phyloP scores from a whole-genome alignment of 805 yeast genomes.

The Cyberlindnera nakhonratchasimensis region DNA sequence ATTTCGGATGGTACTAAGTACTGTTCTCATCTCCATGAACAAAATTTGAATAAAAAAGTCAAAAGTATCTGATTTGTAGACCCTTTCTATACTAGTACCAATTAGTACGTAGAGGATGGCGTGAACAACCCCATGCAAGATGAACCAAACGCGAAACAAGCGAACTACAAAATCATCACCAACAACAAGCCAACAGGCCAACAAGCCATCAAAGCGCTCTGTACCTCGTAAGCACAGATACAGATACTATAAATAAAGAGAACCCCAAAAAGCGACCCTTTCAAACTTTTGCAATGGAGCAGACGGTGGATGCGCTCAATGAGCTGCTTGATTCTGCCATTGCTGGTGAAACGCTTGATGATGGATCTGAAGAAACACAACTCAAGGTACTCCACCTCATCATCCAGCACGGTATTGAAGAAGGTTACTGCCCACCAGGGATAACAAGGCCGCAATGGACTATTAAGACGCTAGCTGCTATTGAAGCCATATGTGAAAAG shows the following conservation, averaged over 20 bases:
- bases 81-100: no score
- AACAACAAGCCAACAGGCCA: no score
- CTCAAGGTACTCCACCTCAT: conserved; percentile 22
- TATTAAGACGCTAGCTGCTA: conserved; percentile 19
- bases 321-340: conserved; percentile 19
- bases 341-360: conserved; percentile 12
- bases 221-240: no score
- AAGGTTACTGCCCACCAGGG: conserved; percentile 13
- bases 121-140: no score
- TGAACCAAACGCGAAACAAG: conserved; percentile 2
- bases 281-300: conserved; percentile 7
- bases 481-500: conserved; percentile 23
- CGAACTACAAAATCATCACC: no score
- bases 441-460: conserved; percentile 16
- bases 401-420: conserved; percentile 23
- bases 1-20: no score
- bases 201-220: no score
- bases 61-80: not conserved
- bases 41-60: not conserved
- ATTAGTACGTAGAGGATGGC: no score
- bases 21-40: no score
- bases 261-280: no score
- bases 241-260: no score
- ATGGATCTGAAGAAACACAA: conserved; percentile 22
- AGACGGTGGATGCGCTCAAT: conserved; percentile 17